These are phyloP conservation scores for Colletotrichum camelliae DNA, from an alignment of 2,329 filamentous ascomycete genomes.

Conservation along the genomic window DNA sequence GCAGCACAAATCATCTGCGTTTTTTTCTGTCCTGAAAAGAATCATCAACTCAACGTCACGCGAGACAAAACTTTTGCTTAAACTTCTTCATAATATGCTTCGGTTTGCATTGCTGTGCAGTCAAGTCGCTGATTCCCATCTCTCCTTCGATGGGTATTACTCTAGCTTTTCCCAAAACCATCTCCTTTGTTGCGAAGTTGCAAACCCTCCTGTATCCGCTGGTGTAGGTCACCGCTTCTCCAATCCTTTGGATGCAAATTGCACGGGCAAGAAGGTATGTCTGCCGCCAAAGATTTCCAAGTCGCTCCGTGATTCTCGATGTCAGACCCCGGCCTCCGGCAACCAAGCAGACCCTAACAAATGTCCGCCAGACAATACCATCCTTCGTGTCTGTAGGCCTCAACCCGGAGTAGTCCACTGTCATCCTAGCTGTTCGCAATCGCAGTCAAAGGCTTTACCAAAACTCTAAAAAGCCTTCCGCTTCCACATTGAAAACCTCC, in stretches of 20 bases:
- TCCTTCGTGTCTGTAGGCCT: background rate
- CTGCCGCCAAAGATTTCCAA: background rate
- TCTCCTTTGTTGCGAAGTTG: background rate
- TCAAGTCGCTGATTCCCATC: background rate
- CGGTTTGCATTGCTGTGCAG: background rate
- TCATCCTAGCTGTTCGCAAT: background rate
- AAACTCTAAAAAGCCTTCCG: background rate
- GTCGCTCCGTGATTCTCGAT: background rate
- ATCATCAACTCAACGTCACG: background rate
- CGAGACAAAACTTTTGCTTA: background rate
- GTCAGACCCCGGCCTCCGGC: background rate
- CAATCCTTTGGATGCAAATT: background rate
- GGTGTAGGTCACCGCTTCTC: background rate
- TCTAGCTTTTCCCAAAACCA: background rate
- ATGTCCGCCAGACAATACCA: background rate
- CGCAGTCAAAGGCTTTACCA: background rate
- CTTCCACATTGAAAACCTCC: background rate
- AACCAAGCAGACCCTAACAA: background rate
- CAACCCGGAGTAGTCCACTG: background rate
- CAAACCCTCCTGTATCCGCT: background rate
- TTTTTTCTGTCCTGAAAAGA: accelerated
- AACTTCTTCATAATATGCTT: background rate
- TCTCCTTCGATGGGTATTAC: background rate
- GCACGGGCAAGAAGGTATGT: background rate
- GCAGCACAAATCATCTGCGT: background rate